These are phyloP conservation scores for Stereocaulon alpinum DNA, from an alignment of 495 filamentous ascomycete species.

Conservation along the genomic window DNA sequence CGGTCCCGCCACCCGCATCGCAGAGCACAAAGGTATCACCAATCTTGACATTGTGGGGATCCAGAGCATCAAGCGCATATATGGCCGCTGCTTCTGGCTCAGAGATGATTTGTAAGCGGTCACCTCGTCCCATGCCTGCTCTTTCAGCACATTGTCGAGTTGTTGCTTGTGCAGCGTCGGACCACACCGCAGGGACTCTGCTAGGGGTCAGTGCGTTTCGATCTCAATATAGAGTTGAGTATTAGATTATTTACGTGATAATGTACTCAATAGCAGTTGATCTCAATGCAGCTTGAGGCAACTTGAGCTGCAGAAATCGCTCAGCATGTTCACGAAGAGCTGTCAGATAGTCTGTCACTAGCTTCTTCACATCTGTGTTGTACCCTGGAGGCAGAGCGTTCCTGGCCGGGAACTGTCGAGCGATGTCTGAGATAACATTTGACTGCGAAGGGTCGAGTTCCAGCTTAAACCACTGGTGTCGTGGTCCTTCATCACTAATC, in stretches of 20 bases:
- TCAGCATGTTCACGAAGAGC: slow-evolving; percentile 21
- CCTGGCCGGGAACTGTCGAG: not conserved
- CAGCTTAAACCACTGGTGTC: slow-evolving; percentile 46
- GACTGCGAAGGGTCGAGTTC: slow-evolving; percentile 23
- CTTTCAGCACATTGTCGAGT: slow-evolving; percentile 53
- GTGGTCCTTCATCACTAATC: slow-evolving; percentile 28
- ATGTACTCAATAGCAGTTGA: slow-evolving; percentile 54
- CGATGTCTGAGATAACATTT: not conserved
- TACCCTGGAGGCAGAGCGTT: slow-evolving; percentile 28
- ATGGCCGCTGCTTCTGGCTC: slow-evolving; percentile 68
- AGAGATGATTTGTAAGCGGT: slow-evolving; percentile 54
- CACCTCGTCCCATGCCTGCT: slow-evolving; percentile 52
- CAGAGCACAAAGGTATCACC: not conserved
- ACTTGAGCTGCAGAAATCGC: slow-evolving; percentile 28
- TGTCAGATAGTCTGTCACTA: slow-evolving; percentile 58
- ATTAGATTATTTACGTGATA: slow-evolving; percentile 28
- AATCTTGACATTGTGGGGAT: slow-evolving; percentile 46
- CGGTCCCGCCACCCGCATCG: slow-evolving; percentile 51
- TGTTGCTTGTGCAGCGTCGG: slow-evolving; percentile 56
- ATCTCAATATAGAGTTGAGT: no score
- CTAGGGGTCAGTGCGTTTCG: slow-evolving; percentile 10
- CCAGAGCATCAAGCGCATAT: slow-evolving; percentile 54
- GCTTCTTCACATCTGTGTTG: slow-evolving; percentile 45
- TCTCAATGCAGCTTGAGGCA: slow-evolving; percentile 48
- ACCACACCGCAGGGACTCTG: slow-evolving; percentile 48